Evolutionary conservation across 495 filamentous ascomycete genomes (phyloP), one percentile per base, ranked within the genome.

Genomic region (Elasticomyces elasticus): DNA sequence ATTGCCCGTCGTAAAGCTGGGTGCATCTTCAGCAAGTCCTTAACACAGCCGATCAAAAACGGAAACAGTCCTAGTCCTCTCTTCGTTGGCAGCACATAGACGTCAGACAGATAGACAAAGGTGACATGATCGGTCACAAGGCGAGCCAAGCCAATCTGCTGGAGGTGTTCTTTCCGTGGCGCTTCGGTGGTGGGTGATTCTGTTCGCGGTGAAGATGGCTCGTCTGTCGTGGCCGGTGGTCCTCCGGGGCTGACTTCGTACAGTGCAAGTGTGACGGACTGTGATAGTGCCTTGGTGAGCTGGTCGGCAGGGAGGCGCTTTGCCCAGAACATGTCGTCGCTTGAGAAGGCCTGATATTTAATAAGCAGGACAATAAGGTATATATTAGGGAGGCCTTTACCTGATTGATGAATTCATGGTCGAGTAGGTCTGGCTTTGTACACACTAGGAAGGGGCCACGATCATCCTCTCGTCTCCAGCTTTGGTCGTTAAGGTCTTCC

Each of bases 41-140:
- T 68, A 10, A 81, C 62, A 58, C 80, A 82, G 19, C 63, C 56
- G 57, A 84, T 75, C 52, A 86, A 61, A 81, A 81, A 89, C 10
- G 64, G 68, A 0, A 77, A 83, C 0, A 87, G 69, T 0, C 83
- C 83, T n/a, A 72, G 66, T 0, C 76, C 73, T 51, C 83, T 77
- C 46, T 80, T 71, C 47, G 76, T 70, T 0, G 70, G 62, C 0
- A 79, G 52, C 5, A 87, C 67, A 55, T 80, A 88, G 22, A 88
- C 78, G 52, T 86, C 84, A 10, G 83, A 83, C 22, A 86, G 68
- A 59, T 84, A 87, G n/a, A 73, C 80, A 55, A 83, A 77, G 0
- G 81, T 82, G 11, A 79, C 71, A 55, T 76, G 64, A 58, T 86
- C 84, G 0, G 83, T 88, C 23, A 86, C 64, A 6, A 85, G 62